phyloP scores from a whole-genome alignment of 2,329 filamentous ascomycete species.

The Dryadomyces quercus-mongolicae region DNA sequence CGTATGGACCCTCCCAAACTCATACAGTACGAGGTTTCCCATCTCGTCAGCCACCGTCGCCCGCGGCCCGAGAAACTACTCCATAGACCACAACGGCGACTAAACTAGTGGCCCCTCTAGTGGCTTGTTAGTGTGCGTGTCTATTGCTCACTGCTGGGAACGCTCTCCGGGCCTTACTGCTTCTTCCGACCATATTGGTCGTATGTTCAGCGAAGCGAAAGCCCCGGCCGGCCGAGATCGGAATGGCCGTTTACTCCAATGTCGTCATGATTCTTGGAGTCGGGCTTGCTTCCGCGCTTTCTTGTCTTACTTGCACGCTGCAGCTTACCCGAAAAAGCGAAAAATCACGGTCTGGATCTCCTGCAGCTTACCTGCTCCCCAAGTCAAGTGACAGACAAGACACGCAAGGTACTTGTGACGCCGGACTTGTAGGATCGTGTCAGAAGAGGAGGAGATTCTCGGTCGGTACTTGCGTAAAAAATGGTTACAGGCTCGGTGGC shows the following conservation, averaged over 20 bases:
- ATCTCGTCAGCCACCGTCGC: no score
- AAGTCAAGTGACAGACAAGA: neutral
- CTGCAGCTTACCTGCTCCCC: neutral
- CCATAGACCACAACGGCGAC: no score
- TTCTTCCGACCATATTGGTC: no score
- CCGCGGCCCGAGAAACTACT: no score
- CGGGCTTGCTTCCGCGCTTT: neutral
- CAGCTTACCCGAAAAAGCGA: neutral
- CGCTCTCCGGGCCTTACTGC: no score
- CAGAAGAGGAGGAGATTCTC: neutral
- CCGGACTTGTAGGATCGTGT: neutral
- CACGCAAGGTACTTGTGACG: neutral
- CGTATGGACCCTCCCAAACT: no score
- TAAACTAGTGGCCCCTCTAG: no score
- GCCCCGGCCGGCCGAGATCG: neutral
- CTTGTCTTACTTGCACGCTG: neutral
- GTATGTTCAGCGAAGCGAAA: neutral
- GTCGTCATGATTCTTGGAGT: neutral
- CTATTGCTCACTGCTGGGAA: no score
- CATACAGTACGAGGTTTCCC: no score
- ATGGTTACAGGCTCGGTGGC: no score
- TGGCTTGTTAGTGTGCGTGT: no score
- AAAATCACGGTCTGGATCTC: neutral
- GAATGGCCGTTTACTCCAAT: neutral
- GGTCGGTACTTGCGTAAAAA: no score